These are phyloP conservation scores for Meredithiella fracta DNA, from an alignment of 2,329 filamentous ascomycete species.

Conservation along the genomic window DNA sequence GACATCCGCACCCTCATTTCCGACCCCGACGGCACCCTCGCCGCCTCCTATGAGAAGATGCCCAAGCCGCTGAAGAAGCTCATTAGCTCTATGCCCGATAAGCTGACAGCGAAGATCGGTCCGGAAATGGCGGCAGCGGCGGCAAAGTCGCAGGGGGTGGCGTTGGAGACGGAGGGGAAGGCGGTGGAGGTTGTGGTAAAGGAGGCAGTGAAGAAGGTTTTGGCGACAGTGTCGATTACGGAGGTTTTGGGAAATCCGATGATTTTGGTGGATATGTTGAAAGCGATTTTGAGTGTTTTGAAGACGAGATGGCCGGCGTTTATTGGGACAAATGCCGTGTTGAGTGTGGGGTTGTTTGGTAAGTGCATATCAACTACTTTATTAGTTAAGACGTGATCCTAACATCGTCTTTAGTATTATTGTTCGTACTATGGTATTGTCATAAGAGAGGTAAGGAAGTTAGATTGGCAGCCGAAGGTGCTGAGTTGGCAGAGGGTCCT, in stretches of 20 bases:
- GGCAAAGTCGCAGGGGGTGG: conserved; percentile 52
- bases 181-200: conserved; percentile 36
- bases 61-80: conserved; percentile 71
- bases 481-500: conserved; percentile 17
- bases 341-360: conserved; percentile 80
- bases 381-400: background rate
- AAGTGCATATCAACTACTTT: conserved; percentile 26
- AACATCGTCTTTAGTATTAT: conserved; percentile 41
- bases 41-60: conserved; percentile 46
- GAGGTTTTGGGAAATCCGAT: conserved; percentile 73
- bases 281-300: conserved; percentile 78
- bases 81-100: conserved; percentile 67
- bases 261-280: conserved; percentile 68
- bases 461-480: conserved; percentile 48
- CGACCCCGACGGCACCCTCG: conserved; percentile 44
- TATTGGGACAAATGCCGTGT: conserved; percentile 77
- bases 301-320: conserved; percentile 80
- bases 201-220: conserved; percentile 47
- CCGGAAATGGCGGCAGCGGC: conserved; percentile 72
- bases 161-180: conserved; percentile 30
- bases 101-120: conserved; percentile 57
- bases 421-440: conserved; percentile 96
- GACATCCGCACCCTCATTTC: conserved; percentile 56
- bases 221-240: conserved; percentile 56
- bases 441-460: conserved; percentile 85